These are phyloP conservation scores for Ganoderma meredithae DNA, from an alignment of 1,284 basidiomycete genomes.

Conservation along the genomic window DNA sequence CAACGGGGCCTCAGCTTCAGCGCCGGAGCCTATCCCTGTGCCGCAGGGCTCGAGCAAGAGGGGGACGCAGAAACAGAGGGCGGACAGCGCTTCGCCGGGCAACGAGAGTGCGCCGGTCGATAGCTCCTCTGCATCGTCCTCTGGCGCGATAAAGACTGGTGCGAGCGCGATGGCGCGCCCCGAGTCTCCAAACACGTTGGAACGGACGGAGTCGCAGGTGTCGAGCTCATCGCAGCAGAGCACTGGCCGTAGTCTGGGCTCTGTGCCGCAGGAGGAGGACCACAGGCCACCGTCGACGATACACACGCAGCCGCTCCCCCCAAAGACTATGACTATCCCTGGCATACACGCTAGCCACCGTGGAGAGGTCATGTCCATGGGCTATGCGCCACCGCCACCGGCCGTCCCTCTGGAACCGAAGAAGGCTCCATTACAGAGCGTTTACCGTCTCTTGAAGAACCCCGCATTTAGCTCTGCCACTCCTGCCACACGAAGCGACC, in stretches of 20 bases:
- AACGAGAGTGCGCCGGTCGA: slow-evolving; percentile 20
- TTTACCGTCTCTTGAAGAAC: slow-evolving; percentile 76
- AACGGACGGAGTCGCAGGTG: slow-evolving; percentile 28
- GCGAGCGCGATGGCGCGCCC: slow-evolving; percentile 22
- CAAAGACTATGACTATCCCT: slow-evolving; percentile 80
- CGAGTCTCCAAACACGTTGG: slow-evolving; percentile 28
- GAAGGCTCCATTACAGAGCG: slow-evolving; percentile 63
- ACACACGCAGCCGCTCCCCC: slow-evolving; percentile 72
- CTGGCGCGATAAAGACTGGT: slow-evolving; percentile 10
- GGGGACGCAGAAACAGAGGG: slow-evolving; percentile 38
- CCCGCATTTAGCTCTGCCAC: slow-evolving; percentile 43
- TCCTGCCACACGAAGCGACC: slow-evolving; percentile 35
- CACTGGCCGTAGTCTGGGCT: slow-evolving; percentile 14
- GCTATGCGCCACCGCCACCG: slow-evolving; percentile 60
- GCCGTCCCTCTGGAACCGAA: slow-evolving; percentile 49
- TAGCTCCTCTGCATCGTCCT: slow-evolving; percentile 26
- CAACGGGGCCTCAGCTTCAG: slow-evolving; percentile 15
- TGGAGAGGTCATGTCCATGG: slow-evolving; percentile 83
- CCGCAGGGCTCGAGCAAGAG: slow-evolving; percentile 32
- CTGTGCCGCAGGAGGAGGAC: slow-evolving; percentile 34
- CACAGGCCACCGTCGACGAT: slow-evolving; percentile 56
- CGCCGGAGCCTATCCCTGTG: slow-evolving; percentile 44
- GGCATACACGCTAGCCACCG: slow-evolving; percentile 81
- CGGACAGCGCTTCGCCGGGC: slow-evolving; percentile 39
- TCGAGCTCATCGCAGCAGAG: slow-evolving; percentile 27